Conservation (phyloP, 176 grass and related monocot genomes). For the Cenchrus americanus region DNA sequence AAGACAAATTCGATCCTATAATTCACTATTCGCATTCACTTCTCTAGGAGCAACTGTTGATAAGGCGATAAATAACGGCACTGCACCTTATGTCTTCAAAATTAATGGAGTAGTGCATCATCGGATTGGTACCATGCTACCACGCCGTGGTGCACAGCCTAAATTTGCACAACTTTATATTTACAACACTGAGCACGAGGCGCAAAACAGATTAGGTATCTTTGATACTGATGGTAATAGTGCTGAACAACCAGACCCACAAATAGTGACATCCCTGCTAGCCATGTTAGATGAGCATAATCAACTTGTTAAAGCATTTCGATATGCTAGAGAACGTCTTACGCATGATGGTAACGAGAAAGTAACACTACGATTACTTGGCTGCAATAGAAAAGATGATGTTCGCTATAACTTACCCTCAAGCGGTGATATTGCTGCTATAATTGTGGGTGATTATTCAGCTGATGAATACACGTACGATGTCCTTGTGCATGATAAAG, state of each 20-base stretch:
- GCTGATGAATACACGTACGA: background rate
- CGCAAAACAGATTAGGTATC: background rate
- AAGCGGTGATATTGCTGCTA: background rate
- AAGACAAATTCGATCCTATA: background rate
- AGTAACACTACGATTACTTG: background rate
- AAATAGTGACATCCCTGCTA: background rate
- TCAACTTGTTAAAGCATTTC: background rate
- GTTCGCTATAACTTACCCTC: background rate
- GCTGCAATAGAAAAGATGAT: background rate
- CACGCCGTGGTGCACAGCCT: background rate
- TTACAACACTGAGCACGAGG: background rate
- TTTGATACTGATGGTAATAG: background rate
- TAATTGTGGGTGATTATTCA: background rate
- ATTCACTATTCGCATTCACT: background rate
- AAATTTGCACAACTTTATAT: constrained; percentile 1
- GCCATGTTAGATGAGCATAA: background rate
- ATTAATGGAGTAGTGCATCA: constrained; percentile 13
- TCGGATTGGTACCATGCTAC: background rate
- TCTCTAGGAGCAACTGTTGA: background rate
- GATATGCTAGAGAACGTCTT: background rate
- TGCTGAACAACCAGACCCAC: background rate
- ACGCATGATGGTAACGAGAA: background rate
- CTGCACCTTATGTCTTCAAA: background rate
- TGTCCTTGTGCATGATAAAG: background rate
- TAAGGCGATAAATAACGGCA: background rate